Conservation (phyloP, 306 rosid genomes). For the Prunus salicina region DNA sequence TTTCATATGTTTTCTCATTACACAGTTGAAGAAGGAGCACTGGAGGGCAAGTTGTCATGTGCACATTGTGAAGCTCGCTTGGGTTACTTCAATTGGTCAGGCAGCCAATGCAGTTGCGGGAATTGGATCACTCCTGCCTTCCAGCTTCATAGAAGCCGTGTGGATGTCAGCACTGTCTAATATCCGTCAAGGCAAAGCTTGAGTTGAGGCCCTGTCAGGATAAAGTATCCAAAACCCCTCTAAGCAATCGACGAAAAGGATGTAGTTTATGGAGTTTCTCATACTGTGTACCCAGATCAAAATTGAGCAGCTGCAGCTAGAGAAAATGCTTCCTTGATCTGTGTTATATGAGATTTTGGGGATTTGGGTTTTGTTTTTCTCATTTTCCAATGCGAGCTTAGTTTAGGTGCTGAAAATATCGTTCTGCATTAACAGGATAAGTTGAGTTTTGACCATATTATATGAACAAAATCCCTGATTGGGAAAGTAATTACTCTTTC, state of each 20-base stretch:
- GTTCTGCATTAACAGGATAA: too few relatives aligned
- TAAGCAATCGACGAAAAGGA: neutral
- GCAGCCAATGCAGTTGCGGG: constrained; percentile 94
- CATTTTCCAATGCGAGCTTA: neutral
- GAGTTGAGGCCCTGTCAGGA: constrained; percentile 10
- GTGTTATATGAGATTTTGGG: constrained; percentile 18
- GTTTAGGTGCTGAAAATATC: constrained; percentile 9
- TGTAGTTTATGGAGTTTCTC: constrained; percentile 13
- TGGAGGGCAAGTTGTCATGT: constrained; percentile 86
- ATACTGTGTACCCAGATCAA: constrained; percentile 14
- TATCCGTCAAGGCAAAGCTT: constrained; percentile 9
- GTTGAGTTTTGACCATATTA: too few relatives aligned
- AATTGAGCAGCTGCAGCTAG: constrained; percentile 16
- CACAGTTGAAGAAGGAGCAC: constrained; percentile 91
- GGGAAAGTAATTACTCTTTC: too few relatives aligned
- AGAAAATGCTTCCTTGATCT: constrained; percentile 24
- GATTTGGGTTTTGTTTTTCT: neutral
- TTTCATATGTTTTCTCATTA: constrained; percentile 25
- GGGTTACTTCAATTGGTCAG: constrained; percentile 94
- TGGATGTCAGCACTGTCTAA: constrained; percentile 64
- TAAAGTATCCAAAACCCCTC: constrained; percentile 6
- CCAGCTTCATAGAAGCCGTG: constrained; percentile 85
- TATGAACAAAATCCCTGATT: too few relatives aligned
- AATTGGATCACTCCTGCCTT: constrained; percentile 98
- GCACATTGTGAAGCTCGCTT: constrained; percentile 82